These are phyloP conservation scores for Capsicum baccatum DNA, from an alignment of 257 asterid genomes.

Conservation along the genomic window DNA sequence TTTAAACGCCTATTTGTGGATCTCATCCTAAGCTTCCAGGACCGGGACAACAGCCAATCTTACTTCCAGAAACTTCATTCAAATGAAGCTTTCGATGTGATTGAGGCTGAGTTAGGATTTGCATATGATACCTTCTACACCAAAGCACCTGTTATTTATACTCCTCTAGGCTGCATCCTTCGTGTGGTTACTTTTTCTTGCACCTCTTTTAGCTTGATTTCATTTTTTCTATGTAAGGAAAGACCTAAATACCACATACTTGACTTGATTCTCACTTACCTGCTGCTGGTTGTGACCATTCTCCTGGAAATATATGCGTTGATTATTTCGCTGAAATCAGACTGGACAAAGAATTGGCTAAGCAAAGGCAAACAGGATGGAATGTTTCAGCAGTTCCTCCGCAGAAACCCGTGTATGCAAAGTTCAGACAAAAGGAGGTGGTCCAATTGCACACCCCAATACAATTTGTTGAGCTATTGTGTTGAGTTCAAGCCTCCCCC, in stretches of 20 bases:
- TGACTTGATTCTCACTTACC: slow-evolving; percentile 48
- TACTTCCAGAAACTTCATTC: slow-evolving; percentile 34
- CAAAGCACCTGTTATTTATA: slow-evolving; percentile 46
- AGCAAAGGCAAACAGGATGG: slow-evolving; percentile 4
- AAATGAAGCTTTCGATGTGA: slow-evolving; percentile 44
- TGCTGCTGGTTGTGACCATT: slow-evolving; percentile 45
- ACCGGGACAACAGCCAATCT: slow-evolving; percentile 49
- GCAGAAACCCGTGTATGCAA: neutral
- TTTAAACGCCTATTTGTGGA: slow-evolving; percentile 60
- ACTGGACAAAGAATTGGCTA: slow-evolving; percentile 49
- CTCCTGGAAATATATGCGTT: slow-evolving; percentile 43
- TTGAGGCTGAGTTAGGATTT: slow-evolving; percentile 58
- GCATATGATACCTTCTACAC: slow-evolving; percentile 57
- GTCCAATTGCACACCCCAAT: slow-evolving; percentile 56
- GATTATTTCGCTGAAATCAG: slow-evolving; percentile 35
- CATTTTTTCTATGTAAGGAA: slow-evolving; percentile 35
- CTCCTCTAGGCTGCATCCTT: slow-evolving; percentile 35
- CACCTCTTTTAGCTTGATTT: slow-evolving; percentile 33
- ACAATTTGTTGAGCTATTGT: slow-evolving; percentile 44
- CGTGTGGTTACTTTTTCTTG: slow-evolving; percentile 37
- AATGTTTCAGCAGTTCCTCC: neutral
- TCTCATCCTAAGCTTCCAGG: slow-evolving; percentile 60
- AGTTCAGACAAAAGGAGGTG: slow-evolving; percentile 38
- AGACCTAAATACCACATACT: slow-evolving; percentile 30
- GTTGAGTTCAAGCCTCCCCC: slow-evolving; percentile 37